These are phyloP conservation scores for Quercus variabilis DNA, from an alignment of 306 rosid species.

Conservation along the genomic window DNA sequence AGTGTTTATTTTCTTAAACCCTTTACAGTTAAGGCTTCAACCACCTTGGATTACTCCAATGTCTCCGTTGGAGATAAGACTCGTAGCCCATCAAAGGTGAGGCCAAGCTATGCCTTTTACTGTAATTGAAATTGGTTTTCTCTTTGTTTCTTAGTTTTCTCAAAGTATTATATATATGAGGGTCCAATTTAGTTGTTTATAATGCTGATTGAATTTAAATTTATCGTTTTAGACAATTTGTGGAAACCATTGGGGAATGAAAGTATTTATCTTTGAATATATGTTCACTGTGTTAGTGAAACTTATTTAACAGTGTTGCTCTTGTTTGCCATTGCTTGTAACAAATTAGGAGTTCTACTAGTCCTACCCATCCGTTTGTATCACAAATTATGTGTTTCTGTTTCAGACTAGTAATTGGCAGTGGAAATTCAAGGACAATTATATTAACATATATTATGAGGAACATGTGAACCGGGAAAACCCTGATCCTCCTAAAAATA, in stretches of 20 bases:
- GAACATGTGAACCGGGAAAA: slow-evolving; percentile 56
- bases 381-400: slow-evolving; percentile 9
- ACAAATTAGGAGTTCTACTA: not conserved
- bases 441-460: slow-evolving; percentile 76
- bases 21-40: slow-evolving; percentile 59
- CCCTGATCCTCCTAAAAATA: slow-evolving; percentile 56
- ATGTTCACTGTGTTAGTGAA: not conserved
- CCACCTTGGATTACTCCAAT: slow-evolving; percentile 69
- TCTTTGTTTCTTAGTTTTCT: not conserved
- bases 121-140: not conserved
- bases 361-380: not conserved
- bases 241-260: not conserved
- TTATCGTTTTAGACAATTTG: not conserved
- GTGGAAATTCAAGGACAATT: slow-evolving; percentile 78
- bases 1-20: slow-evolving; percentile 32
- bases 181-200: not conserved
- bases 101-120: not conserved
- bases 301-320: not conserved
- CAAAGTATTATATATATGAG: not conserved
- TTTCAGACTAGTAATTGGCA: slow-evolving; percentile 78
- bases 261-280: not conserved
- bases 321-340: not conserved
- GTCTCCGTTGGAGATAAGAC: slow-evolving; percentile 52
- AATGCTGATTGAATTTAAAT: too few relatives aligned
- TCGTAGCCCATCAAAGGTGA: slow-evolving; percentile 57